Conservation (phyloP, 345 rosid species). For the Punica granatum region DNA sequence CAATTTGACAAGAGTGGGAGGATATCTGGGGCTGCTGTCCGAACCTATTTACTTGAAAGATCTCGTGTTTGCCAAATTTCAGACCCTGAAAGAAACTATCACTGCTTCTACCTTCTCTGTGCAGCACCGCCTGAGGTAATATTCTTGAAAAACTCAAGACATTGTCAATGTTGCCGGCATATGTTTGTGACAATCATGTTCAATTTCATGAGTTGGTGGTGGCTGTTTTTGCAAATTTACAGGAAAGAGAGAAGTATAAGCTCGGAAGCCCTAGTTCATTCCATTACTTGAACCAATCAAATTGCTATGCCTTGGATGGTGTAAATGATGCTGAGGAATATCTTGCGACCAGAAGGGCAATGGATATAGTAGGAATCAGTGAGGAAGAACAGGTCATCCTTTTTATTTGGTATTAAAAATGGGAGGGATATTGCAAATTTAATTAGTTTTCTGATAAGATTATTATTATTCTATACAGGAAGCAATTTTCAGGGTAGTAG, state of each 20-base stretch:
- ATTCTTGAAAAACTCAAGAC: conserved; percentile 1
- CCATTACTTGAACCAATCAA: conserved; percentile 90
- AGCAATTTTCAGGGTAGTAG: conserved; percentile 91
- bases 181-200: not conserved
- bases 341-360: conserved; percentile 95
- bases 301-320: conserved; percentile 74
- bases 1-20: conserved; percentile 98
- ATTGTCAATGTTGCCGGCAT: not conserved
- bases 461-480: conserved; percentile 33
- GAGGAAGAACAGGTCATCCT: conserved; percentile 90
- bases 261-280: conserved; percentile 60
- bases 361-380: conserved; percentile 96
- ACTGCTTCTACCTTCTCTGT: conserved; percentile 94
- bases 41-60: conserved; percentile 93
- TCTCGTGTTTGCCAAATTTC: conserved; percentile 99
- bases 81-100: conserved; percentile 97
- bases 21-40: conserved; percentile 96
- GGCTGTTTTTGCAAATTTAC: conserved; percentile 1
- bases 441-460: not conserved
- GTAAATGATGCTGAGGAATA: conserved; percentile 85
- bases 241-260: conserved; percentile 83
- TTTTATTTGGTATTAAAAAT: conserved; percentile 12
- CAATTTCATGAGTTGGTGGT: not conserved
- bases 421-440: not conserved
- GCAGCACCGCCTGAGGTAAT: conserved; percentile 95